Evolutionary conservation across 2,329 filamentous ascomycete species (phyloP).

Genomic region (Trichoderma cornu-damae): DNA sequence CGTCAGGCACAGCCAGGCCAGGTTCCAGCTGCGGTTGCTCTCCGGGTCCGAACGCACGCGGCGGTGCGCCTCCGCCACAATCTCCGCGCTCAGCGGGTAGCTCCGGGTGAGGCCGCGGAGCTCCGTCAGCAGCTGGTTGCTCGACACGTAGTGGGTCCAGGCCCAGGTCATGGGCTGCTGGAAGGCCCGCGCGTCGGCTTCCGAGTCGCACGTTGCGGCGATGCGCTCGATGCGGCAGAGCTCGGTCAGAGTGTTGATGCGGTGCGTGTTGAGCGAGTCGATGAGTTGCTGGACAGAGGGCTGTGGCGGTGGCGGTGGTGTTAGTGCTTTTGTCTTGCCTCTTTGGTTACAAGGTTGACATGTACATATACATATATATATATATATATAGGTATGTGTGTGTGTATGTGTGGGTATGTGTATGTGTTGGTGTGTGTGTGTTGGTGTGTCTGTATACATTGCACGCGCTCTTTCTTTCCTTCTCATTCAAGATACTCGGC

Average conservation of each 20-base stretch:
- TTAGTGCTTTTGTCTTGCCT: not conserved
- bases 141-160: slow-evolving; percentile 67
- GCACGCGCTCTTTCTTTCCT: no score
- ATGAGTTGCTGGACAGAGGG: slow-evolving; percentile 46
- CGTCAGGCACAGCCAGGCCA: slow-evolving; percentile 64
- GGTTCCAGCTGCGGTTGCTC: slow-evolving; percentile 68
- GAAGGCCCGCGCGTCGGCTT: slow-evolving; percentile 54
- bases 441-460: not conserved
- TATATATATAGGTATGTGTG: not conserved
- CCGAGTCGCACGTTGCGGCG: slow-evolving; percentile 52
- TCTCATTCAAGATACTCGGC: not conserved
- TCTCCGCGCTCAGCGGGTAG: slow-evolving; percentile 62
- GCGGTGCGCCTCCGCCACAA: slow-evolving; percentile 59
- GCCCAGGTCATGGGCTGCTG: slow-evolving; percentile 63
- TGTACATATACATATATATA: not conserved
- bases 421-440: not conserved
- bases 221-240: slow-evolving; percentile 66
- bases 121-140: slow-evolving; percentile 63
- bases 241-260: slow-evolving; percentile 68
- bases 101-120: slow-evolving; percentile 61
- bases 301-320: not conserved
- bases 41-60: slow-evolving; percentile 59
- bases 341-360: not conserved
- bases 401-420: not conserved
- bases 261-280: slow-evolving; percentile 58